Percentiles rank a stretch among this genome's conserved stretches.
phyloP scores from a whole-genome alignment of 2,329 filamentous ascomycete species.

The Cladosporium halotolerans region DNA sequence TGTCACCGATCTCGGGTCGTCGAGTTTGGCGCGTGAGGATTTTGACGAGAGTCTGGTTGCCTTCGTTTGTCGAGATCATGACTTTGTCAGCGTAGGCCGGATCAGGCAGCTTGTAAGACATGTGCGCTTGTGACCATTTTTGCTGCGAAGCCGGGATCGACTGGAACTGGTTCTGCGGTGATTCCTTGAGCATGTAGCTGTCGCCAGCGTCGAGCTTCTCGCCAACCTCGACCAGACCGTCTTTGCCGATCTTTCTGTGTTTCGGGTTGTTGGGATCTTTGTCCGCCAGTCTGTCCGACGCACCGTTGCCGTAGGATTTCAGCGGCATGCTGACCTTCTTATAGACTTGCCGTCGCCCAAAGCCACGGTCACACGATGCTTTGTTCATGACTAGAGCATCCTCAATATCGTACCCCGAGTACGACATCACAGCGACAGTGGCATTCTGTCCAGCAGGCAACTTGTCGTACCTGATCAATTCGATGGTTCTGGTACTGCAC shows the following conservation, averaged over 20 bases:
- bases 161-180: constrained; percentile 69
- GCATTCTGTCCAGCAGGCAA: constrained; percentile 95
- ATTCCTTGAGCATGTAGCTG: constrained; percentile 84
- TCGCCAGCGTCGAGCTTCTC: constrained; percentile 71
- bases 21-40: constrained; percentile 94
- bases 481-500: constrained; percentile 95
- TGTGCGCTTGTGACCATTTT: constrained; percentile 29
- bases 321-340: constrained; percentile 84
- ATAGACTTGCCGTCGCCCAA: constrained; percentile 96
- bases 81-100: constrained; percentile 91
- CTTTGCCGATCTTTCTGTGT: constrained; percentile 69
- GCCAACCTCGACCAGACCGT: constrained; percentile 84
- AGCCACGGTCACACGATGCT: constrained; percentile 88
- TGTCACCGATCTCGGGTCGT: constrained; percentile 90
- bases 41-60: constrained; percentile 81
- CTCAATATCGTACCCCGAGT: constrained; percentile 98
- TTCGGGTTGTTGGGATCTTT: constrained; percentile 45
- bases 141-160: constrained; percentile 20
- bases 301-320: constrained; percentile 80
- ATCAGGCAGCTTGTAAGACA: constrained; percentile 55
- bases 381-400: constrained; percentile 96
- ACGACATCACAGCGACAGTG: constrained; percentile 98
- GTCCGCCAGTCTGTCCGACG: constrained; percentile 56
- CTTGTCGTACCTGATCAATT: constrained; percentile 94
- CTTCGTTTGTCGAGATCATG: constrained; percentile 83